Base-by-base conservation (phyloP, 371 early-diverging fungal species). In the Chytridiales sp. region DNA sequence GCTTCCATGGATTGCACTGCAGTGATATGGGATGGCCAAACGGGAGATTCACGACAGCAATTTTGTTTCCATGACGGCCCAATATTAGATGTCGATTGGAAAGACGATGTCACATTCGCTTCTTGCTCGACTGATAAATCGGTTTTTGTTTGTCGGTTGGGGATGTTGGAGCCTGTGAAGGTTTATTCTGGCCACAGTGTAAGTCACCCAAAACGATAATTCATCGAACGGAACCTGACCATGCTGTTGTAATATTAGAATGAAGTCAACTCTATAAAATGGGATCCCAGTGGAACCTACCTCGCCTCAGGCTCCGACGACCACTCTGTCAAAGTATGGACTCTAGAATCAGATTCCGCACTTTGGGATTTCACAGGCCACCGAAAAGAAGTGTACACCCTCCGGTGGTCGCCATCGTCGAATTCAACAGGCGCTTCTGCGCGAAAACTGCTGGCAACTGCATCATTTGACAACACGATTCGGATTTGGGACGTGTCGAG, bases 221-320 rank as follows among this genome's bases (percentile, higher is more conserved):
- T n/a, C n/a, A n/a, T n/a, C n/a, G n/a, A n/a, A n/a, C n/a, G n/a
- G n/a, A n/a, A n/a, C n/a, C n/a, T n/a, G n/a, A n/a, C n/a, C n/a
- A n/a, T n/a, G n/a, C n/a, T n/a, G n/a, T n/a, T n/a, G n/a, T 50
- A 6, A 21, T 36, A 17, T 51, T 32, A 60, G 78, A 82, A 84
- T 65, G 94, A 93, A 57, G 89, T 95, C 41, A 94, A 95, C 71
- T 81, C 88, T 13, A 84, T 97, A 27, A 80, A 85, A 35, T 95
- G 94, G 94, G 92, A 93, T 56, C 88, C 91, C 0, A 76, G 81
- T 0, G 87, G 89, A 2, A 80, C 83, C 54, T 86, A 84, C 44
- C 80, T 97, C 3, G 97, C 96, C 2, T 91, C 94, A 0, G 89
- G 92, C 56, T 90, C 93, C 0, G 97, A 97, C 70, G 99, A 98